These are phyloP conservation scores for Colletotrichum brevisporum DNA, from an alignment of 2,329 filamentous ascomycete species.

Conservation along the genomic window DNA sequence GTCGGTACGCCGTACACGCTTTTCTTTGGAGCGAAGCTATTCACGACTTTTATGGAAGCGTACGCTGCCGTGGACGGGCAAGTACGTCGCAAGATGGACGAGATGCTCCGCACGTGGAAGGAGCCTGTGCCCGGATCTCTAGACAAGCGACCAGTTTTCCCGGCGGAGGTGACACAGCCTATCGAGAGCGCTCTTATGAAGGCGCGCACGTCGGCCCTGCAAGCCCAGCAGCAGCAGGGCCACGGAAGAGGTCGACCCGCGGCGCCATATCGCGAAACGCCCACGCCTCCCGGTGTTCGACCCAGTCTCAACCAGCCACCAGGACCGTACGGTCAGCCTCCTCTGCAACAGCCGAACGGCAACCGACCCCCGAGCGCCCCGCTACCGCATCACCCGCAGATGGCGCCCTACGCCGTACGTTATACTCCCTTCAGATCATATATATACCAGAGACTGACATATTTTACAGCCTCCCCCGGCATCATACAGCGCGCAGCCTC, in stretches of 20 bases:
- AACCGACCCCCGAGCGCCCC: slow-evolving; percentile 42
- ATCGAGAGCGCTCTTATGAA: slow-evolving; percentile 97
- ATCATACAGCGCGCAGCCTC: slow-evolving; percentile 55
- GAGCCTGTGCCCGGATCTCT: slow-evolving; percentile 94
- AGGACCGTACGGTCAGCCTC: slow-evolving; percentile 53
- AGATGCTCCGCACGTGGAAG: slow-evolving; percentile 98
- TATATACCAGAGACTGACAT: slow-evolving; percentile 3
- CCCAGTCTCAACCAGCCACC: slow-evolving; percentile 49
- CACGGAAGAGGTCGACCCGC: slow-evolving; percentile 33
- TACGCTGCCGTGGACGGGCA: slow-evolving; percentile 89
- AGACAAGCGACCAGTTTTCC: slow-evolving; percentile 93
- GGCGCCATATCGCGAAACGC: slow-evolving; percentile 78
- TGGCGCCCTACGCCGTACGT: slow-evolving; percentile 37
- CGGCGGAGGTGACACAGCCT: slow-evolving; percentile 85
- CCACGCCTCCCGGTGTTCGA: slow-evolving; percentile 76
- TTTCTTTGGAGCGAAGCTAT: slow-evolving; percentile 92
- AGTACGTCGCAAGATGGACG: slow-evolving; percentile 92
- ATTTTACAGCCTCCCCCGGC: slow-evolving; percentile 51
- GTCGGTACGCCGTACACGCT: slow-evolving; percentile 97
- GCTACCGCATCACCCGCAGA: slow-evolving; percentile 35
- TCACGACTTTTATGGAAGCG: slow-evolving; percentile 95
- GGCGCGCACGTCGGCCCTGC: slow-evolving; percentile 69
- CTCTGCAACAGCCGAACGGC: slow-evolving; percentile 51
- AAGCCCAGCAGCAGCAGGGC: slow-evolving; percentile 71
- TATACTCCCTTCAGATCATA: not conserved